Base-by-base conservation (phyloP, 129 eudicot genomes). In the Lactuca saligna region DNA sequence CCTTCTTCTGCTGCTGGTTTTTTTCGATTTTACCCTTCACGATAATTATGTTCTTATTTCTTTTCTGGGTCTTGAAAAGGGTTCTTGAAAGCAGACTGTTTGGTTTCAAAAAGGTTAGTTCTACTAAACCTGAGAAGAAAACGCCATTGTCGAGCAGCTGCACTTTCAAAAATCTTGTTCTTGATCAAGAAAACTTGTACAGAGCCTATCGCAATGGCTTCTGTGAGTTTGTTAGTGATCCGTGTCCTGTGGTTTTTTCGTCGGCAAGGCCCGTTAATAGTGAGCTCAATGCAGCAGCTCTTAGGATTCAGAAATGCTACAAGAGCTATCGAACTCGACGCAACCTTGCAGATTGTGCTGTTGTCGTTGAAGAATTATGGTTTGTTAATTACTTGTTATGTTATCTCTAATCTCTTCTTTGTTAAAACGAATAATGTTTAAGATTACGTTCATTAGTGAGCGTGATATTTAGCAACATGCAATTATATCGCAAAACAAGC, bases 291-390 rank as follows among this genome's bases (percentile, higher is more conserved):
- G 75, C 76, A 39, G 91, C 96, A 7, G 87, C 96, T 4, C 63
- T 85, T n/a, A 88, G 79, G 63, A 68, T 88, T 68, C 96, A 88
- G 75, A 88, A 88, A 38, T 77, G 64, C 17, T 88, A 88, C 66
- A 88, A 85, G 75, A 83, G 96, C 51, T 88, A 85, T 68, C 71
- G 91, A 55, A 88, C 91, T 41, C 74, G 96, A 69, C 74, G 96
- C 55, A 88, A 86, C 76, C 86, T 88, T 62, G 96, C 96, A 4
- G 96, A 88, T 76, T 88, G 92, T 74, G 96, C 96, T 3, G 96
- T 88, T 15, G 89, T 88, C 41, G 70, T 85, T 17, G 96, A 88
- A 77, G 88, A 88, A 82, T 82, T 82, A 70, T 85, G 90, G 90
- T 82, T 16, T 8, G 62, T 79, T 20, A 33, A 20, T 50, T 13